Conservation (phyloP, 441 rosid species). For the Eugenia klotzschiana region DNA sequence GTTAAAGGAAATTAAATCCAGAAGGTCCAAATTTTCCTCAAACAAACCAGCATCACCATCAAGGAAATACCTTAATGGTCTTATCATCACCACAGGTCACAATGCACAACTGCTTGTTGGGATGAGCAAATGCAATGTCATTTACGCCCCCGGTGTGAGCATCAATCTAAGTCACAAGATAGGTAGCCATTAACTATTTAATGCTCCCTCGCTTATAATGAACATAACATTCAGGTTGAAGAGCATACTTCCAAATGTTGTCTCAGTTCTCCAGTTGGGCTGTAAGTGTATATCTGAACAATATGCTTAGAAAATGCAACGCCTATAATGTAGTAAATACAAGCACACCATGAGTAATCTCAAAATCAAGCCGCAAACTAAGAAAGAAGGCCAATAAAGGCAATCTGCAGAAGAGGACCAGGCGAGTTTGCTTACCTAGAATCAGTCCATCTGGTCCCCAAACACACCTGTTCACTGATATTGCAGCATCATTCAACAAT, state of each 20-base stretch:
- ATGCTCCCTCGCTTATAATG: background rate
- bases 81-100: conserved; percentile 81
- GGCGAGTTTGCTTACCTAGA: background rate
- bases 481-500: background rate
- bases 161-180: conserved; percentile 29
- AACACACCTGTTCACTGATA: background rate
- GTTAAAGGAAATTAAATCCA: background rate
- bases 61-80: conserved; percentile 46
- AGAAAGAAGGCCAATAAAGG: background rate
- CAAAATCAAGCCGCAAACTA: background rate
- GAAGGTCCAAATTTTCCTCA: background rate
- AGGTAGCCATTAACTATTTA: background rate
- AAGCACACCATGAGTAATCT: background rate
- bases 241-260: background rate
- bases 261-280: background rate
- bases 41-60: background rate
- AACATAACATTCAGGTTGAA: background rate
- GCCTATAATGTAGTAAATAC: background rate
- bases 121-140: conserved; percentile 52
- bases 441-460: background rate
- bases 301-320: background rate
- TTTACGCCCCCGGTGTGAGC: conserved; percentile 54
- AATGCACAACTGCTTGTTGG: conserved; percentile 40
- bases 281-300: background rate
- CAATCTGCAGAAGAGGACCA: background rate